Conservation (phyloP, 2,329 filamentous ascomycete species). For the Cercospora citrullina region DNA sequence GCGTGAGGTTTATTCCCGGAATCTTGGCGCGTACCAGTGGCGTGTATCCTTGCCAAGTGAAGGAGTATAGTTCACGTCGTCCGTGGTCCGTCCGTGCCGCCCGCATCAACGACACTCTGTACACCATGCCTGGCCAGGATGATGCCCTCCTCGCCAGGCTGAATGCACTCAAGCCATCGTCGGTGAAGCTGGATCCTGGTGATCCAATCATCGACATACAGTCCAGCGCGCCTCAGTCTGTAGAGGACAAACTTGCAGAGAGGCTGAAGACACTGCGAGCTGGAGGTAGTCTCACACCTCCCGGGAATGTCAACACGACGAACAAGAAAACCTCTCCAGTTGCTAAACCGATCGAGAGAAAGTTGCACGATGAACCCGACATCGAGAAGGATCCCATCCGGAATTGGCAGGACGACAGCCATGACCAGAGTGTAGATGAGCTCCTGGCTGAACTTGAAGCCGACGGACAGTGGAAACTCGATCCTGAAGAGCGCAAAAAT, state of each 20-base stretch:
- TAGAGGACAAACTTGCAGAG: slow-evolving; percentile 37
- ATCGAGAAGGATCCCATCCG: slow-evolving; percentile 29
- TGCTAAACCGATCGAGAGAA: neutral
- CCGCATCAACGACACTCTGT: neutral
- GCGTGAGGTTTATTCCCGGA: slow-evolving; percentile 6
- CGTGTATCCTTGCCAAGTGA: slow-evolving; percentile 1
- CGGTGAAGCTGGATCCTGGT: slow-evolving; percentile 38
- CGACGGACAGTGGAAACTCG: slow-evolving; percentile 44
- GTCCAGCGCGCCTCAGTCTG: slow-evolving; percentile 27
- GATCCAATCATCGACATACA: slow-evolving; percentile 29
- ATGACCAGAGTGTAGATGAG: slow-evolving; percentile 51
- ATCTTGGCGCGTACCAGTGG: slow-evolving; percentile 3
- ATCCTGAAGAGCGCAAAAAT: slow-evolving; percentile 44
- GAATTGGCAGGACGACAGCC: slow-evolving; percentile 41
- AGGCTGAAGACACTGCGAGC: slow-evolving; percentile 37
- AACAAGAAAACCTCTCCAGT: neutral
- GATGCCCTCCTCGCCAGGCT: slow-evolving; percentile 50
- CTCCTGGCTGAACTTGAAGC: slow-evolving; percentile 46
- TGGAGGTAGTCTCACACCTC: neutral
- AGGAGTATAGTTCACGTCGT: neutral
- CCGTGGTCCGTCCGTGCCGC: neutral
- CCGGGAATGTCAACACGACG: slow-evolving; percentile 1
- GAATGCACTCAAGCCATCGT: slow-evolving; percentile 51
- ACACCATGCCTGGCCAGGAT: slow-evolving; percentile 36
- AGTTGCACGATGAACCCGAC: slow-evolving; percentile 28